Base-by-base conservation (phyloP, 2,329 filamentous ascomycete species). In the Fusarium incarnatum region DNA sequence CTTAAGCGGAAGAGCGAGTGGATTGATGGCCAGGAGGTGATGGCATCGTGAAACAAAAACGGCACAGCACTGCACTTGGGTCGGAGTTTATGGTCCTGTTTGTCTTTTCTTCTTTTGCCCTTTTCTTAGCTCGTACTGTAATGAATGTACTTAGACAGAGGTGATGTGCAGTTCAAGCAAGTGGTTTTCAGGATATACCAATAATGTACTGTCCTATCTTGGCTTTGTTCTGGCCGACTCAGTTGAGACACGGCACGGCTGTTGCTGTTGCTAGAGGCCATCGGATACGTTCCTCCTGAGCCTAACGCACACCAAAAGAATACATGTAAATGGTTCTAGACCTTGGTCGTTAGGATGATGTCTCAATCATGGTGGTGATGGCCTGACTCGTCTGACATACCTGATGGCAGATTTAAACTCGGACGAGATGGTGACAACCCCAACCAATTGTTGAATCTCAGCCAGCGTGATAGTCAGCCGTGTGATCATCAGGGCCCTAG, bases 1-100 rank as follows among this genome's bases (percentile, higher is more conserved):
- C 76, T 74, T 48, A 81, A 81, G 60, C 77, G 79, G 20, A 81
- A 81, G 74, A 78, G 77, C 60, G 79, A 80, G 16, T 81, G 78
- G 77, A 73, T 80, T 56, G 78, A 80, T 25, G 70, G 61, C 8
- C 37, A 56, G 9, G 71, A 70, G n/a, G 32, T 52, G 44, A 49
- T 46, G 46, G 57, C 50, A 48, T 49, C 37, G 37, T 56, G 50
- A 70, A 41, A 25, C 18, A 47, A 47, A 30, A 34, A 37, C 42
- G 41, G 45, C 54, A 44, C 20, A 37, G 46, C 45, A 49, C 48
- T 41, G 44, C 49, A 60, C 22, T 45, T 60, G 46, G 54, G 49
- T 54, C 54, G 58, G 67, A 59, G 67, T 59, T 57, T 45, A 60
- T 56, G 49, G 53, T 52, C 50, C 27, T 47, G 20, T 59, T 27